Percentiles rank a stretch among this genome's conserved stretches.
phyloP scores from a whole-genome alignment of 805 yeast genomes.

The Ogataea pilisensis region DNA sequence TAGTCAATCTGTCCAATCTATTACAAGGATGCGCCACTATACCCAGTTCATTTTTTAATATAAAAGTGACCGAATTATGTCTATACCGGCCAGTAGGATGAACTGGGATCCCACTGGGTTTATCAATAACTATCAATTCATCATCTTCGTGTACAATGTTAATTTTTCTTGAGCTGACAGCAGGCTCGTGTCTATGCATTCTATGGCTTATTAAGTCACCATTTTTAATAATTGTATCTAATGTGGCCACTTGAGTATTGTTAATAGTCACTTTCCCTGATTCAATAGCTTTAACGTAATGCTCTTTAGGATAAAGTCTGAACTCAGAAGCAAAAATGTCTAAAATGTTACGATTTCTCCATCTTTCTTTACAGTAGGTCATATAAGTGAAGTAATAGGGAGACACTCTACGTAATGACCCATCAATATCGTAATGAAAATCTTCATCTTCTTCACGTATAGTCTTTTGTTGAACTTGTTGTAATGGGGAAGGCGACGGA shows the following conservation, averaged over 20 bases:
- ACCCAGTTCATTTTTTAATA: constrained; percentile 67
- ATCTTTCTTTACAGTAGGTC: constrained; percentile 86
- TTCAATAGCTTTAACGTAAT: constrained; percentile 52
- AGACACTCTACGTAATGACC: constrained; percentile 62
- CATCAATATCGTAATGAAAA: constrained; percentile 52
- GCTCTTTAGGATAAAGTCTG: constrained; percentile 66
- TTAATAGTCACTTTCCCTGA: constrained; percentile 76
- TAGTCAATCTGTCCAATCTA: constrained; percentile 83
- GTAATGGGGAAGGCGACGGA: no score
- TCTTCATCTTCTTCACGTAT: constrained; percentile 56
- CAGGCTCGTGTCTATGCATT: constrained; percentile 87
- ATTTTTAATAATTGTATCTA: constrained; percentile 65
- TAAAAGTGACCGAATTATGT: constrained; percentile 70
- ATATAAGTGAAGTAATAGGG: constrained; percentile 89
- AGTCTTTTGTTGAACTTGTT: no score
- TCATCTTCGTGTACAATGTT: constrained; percentile 71
- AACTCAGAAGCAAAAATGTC: constrained; percentile 85
- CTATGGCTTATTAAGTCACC: constrained; percentile 82
- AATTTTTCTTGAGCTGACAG: constrained; percentile 59
- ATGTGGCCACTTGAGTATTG: constrained; percentile 48
- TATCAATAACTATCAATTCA: constrained; percentile 76
- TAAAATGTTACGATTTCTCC: constrained; percentile 79
- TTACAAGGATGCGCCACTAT: constrained; percentile 76
- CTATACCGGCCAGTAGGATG: constrained; percentile 91
- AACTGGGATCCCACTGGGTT: constrained; percentile 92